Evolutionary conservation across 441 rosid species (phyloP).

Genomic region (Euphorbia celastroides): DNA sequence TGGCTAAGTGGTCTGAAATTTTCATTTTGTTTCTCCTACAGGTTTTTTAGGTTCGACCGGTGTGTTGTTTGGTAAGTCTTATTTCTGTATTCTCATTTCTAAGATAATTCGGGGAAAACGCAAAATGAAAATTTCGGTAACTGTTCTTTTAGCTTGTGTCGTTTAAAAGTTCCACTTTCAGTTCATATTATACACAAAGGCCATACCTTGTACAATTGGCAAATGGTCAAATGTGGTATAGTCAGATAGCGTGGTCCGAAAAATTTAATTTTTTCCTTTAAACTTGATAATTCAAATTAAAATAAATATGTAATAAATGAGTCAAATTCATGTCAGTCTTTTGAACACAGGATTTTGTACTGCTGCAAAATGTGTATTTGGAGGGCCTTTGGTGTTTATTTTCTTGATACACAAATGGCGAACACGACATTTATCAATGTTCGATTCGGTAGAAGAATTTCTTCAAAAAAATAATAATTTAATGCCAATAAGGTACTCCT

Average conservation of each 20-base stretch:
- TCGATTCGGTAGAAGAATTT: slow-evolving; percentile 13
- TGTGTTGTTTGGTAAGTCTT: background rate
- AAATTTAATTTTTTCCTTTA: too few species aligned
- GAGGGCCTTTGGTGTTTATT: background rate
- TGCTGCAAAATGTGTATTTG: background rate
- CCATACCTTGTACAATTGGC: background rate
- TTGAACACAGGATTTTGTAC: background rate
- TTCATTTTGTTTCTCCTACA: background rate
- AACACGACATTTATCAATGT: slow-evolving; percentile 17
- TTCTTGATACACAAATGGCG: slow-evolving; percentile 13
- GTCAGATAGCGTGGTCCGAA: too few species aligned
- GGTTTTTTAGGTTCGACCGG: background rate
- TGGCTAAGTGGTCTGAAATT: background rate
- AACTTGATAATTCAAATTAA: too few species aligned
- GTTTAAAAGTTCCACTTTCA: too few species aligned
- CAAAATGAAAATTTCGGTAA: too few species aligned
- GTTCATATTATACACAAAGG: too few species aligned
- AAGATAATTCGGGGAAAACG: too few species aligned
- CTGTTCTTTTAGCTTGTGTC: too few species aligned
- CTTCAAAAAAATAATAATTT: slow-evolving; percentile 13
- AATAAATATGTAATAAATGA: too few species aligned
- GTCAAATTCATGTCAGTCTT: background rate
- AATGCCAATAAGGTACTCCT: slow-evolving; percentile 22
- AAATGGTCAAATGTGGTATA: too few species aligned
- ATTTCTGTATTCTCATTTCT: background rate